Evolutionary conservation across 2,329 filamentous ascomycete genomes (phyloP).

Genomic region (Trichoderma asperellum): DNA sequence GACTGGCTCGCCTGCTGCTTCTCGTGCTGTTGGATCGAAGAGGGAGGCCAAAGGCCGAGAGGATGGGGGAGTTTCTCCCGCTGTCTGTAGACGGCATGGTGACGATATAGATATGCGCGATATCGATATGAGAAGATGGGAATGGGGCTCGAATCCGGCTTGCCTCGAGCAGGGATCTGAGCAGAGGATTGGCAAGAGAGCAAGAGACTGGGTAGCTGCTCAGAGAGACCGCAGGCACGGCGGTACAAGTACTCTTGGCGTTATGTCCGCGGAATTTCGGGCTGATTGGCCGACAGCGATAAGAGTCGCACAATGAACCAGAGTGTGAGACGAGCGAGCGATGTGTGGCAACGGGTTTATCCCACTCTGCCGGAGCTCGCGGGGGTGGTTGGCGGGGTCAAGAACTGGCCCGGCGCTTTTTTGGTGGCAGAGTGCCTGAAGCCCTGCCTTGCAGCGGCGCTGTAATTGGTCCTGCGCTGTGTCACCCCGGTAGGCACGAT

Average conservation of each 20-base stretch:
- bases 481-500: background rate
- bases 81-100: slow-evolving; percentile 37
- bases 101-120: slow-evolving; percentile 5
- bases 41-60: slow-evolving; percentile 43
- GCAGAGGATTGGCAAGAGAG: background rate
- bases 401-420: background rate
- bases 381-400: slow-evolving; percentile 23
- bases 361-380: slow-evolving; percentile 20
- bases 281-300: background rate
- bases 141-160: background rate
- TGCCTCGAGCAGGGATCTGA: background rate
- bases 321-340: background rate
- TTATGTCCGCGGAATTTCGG: background rate
- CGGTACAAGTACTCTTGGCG: background rate
- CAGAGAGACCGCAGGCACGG: background rate
- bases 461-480: slow-evolving; percentile 18
- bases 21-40: slow-evolving; percentile 36
- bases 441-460: background rate
- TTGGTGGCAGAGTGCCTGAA: background rate
- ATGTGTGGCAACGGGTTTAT: slow-evolving; percentile 7
- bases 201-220: background rate
- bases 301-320: background rate
- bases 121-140: background rate
- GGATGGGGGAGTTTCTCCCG: slow-evolving; percentile 35
- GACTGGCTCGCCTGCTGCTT: slow-evolving; percentile 29